Percentiles rank a stretch among this genome's conserved stretches.
These are phyloP conservation scores for Cytospora paraplurivora DNA, from an alignment of 2,329 filamentous ascomycete genomes.

Conservation along the genomic window DNA sequence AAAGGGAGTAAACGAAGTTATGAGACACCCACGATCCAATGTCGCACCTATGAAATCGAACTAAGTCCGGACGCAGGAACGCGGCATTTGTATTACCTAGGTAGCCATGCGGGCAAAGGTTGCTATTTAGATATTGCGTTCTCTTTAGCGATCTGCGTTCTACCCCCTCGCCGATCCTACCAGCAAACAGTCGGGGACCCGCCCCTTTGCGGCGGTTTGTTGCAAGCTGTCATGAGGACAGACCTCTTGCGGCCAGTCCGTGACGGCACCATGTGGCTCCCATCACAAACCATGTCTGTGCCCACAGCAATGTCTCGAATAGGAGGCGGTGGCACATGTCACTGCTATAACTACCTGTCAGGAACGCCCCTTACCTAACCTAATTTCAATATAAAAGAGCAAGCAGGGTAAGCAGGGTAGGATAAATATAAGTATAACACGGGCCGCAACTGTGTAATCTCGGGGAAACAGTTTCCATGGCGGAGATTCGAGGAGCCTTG, in stretches of 20 bases:
- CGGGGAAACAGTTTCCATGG: constrained; percentile 14
- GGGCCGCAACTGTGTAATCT: constrained; percentile 20
- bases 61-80: constrained; percentile 14
- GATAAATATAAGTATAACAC: constrained; percentile 18
- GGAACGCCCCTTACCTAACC: constrained; percentile 10
- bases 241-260: background rate
- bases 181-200: background rate
- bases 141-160: background rate
- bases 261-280: background rate
- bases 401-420: constrained; percentile 1
- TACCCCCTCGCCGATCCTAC: background rate
- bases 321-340: constrained; percentile 16
- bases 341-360: constrained; percentile 2
- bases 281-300: background rate
- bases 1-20: constrained; percentile 16
- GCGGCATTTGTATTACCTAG: constrained; percentile 12
- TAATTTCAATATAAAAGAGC: constrained; percentile 14
- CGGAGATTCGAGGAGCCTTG: constrained; percentile 1
- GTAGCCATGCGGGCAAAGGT: constrained; percentile 5
- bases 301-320: constrained; percentile 20
- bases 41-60: constrained; percentile 17
- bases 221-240: background rate
- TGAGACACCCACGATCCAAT: constrained; percentile 22
- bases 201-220: background rate
- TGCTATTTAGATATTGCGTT: constrained; percentile 11